phyloP scores from a whole-genome alignment of 2,329 filamentous ascomycete species.

The Ilyonectria robusta region DNA sequence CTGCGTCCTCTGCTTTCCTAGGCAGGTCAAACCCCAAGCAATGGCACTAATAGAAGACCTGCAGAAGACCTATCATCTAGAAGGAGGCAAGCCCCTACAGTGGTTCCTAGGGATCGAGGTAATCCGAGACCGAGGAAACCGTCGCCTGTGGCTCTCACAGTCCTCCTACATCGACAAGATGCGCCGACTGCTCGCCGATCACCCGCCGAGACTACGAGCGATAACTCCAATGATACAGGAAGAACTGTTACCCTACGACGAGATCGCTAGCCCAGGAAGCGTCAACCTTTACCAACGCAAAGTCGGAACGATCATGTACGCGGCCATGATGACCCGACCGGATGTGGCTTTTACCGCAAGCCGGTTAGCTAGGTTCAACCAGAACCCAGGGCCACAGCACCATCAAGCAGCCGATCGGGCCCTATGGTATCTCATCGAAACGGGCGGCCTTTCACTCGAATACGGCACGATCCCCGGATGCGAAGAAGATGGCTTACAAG shows the following conservation, averaged over 20 bases:
- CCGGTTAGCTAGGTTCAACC: conserved; percentile 5
- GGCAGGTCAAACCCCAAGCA: no score
- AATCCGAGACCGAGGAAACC: no score
- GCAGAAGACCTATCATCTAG: no score
- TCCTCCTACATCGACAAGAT: no score
- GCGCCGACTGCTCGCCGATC: neutral
- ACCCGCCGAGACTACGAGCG: neutral
- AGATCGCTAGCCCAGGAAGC: neutral
- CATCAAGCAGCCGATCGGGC: neutral
- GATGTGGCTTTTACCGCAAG: conserved; percentile 8
- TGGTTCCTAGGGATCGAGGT: no score
- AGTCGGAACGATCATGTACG: conserved; percentile 4
- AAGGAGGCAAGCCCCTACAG: no score
- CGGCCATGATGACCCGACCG: neutral
- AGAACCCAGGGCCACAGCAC: conserved; percentile 11
- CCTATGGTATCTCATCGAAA: neutral
- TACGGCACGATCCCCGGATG: neutral
- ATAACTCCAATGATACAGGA: neutral
- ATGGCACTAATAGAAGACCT: no score
- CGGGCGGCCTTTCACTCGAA: neutral
- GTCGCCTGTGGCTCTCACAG: no score
- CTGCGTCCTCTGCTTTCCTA: no score
- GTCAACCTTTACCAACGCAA: neutral
- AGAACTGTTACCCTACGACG: neutral
- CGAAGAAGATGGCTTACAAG: neutral